These are phyloP conservation scores for Canna indica DNA, from an alignment of 176 grass and related monocot genomes.

Conservation along the genomic window DNA sequence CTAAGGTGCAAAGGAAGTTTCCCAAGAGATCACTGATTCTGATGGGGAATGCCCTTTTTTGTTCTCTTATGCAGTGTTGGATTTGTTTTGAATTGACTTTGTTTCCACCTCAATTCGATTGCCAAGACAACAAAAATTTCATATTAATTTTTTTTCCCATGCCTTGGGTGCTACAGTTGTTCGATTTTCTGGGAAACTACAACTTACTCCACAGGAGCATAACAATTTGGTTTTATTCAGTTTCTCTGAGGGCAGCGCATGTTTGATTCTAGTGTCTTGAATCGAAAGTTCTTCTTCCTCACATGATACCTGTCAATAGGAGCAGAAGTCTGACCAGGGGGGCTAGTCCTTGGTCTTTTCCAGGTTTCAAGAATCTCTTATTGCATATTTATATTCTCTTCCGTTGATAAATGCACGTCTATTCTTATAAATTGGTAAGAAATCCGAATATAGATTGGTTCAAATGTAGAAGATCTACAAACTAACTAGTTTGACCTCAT, in stretches of 20 bases:
- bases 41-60: too few relatives aligned
- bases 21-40: background rate
- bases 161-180: background rate
- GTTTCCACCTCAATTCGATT: background rate
- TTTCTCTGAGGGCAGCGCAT: background rate
- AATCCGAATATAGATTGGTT: background rate
- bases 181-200: background rate
- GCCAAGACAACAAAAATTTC: background rate
- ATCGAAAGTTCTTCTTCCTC: constrained; percentile 36
- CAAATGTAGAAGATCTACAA: background rate
- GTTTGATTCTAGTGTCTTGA: constrained; percentile 6
- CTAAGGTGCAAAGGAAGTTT: too few relatives aligned
- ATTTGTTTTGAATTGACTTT: background rate
- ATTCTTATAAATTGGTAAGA: background rate
- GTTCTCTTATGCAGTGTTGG: background rate
- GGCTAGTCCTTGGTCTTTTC: constrained; percentile 44
- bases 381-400: background rate
- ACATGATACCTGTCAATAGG: constrained; percentile 75
- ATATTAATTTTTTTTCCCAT: background rate
- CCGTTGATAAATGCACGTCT: background rate
- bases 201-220: background rate
- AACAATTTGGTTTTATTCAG: background rate
- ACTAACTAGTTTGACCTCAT: background rate
- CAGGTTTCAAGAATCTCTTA: constrained; percentile 31
- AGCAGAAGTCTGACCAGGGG: constrained; percentile 51